Base-by-base conservation (phyloP, 805 yeast species). In the Schizosaccharomyces japonicus region DNA sequence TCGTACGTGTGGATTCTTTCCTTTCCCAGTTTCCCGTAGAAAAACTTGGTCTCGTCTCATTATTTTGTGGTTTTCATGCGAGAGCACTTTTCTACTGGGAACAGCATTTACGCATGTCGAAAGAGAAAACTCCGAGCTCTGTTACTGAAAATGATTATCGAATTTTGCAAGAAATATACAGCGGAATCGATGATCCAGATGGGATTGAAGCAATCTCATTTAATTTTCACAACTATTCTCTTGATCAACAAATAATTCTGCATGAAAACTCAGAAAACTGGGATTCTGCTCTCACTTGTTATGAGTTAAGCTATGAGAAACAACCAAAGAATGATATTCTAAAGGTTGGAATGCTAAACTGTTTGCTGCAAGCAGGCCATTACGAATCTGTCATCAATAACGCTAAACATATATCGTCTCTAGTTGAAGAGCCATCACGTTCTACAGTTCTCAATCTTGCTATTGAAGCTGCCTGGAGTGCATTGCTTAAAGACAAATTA, bases 121-220 rank as follows among this genome's bases (percentile, higher is more conserved):
- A 59, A 1, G 53, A 55, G 34, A 55, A 58, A 1, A 51, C 53
- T 19, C 30, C 26, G 11, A 45, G 47, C 50, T 30, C 59, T 64
- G 52, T 65, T 55, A 17, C 58, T 1, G 53, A 49, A 11, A 48
- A 48, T 3, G 50, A 60, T 2, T 54, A 57, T 28, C 49, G 55
- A 8, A 55, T 54, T 27, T 52, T 90, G n/a, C 83, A 82, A 54
- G 69, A 70, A 26, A 80, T 85, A 65, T 90, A 90, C 59, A 78
- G 94, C 5, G 78, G 74, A 49, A 73, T 90, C 45, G 87, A 83
- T 55, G 98, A 92, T 56, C 69, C 77, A 32, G 99, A 90, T 63
- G 76, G 94, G 0, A 66, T 90, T 29, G 85, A 80, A 57, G 99
- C 98, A 21, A 74, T 82, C 3, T 63, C 85, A 49, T 75, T 80